These are phyloP conservation scores for Penicillium olsonii DNA, from an alignment of 2,329 filamentous ascomycete genomes.

Conservation along the genomic window DNA sequence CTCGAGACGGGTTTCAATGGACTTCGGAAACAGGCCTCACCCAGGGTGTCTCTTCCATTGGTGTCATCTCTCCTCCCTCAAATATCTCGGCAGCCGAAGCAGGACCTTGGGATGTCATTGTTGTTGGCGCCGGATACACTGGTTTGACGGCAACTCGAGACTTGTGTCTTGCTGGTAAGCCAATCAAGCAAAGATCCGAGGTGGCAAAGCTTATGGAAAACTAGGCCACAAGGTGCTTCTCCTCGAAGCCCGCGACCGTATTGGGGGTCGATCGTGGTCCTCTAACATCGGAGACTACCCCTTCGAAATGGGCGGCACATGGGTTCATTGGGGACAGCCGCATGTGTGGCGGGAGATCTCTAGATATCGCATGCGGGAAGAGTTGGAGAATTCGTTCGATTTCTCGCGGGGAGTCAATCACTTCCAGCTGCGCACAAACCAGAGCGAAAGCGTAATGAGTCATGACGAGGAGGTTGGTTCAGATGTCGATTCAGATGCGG, in stretches of 20 bases:
- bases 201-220: not conserved
- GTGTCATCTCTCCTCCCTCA: constrained; percentile 22
- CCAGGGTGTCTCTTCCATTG: constrained; percentile 23
- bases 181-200: not conserved
- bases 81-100: constrained; percentile 12
- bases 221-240: constrained; percentile 45
- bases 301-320: constrained; percentile 54
- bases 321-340: constrained; percentile 50
- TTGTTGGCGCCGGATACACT: constrained; percentile 37
- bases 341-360: constrained; percentile 50
- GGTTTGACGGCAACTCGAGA: constrained; percentile 36
- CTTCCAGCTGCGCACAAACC: constrained; percentile 38
- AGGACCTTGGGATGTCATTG: constrained; percentile 24
- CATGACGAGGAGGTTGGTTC: constrained; percentile 44
- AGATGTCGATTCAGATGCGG: not conserved
- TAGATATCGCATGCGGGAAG: constrained; percentile 48
- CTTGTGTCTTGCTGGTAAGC: constrained; percentile 24
- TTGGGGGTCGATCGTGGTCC: constrained; percentile 52
- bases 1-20: constrained; percentile 31
- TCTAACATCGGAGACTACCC: constrained; percentile 47
- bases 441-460: constrained; percentile 36
- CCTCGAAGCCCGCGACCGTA: constrained; percentile 51
- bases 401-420: constrained; percentile 47
- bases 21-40: constrained; percentile 20
- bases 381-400: constrained; percentile 44